These are phyloP conservation scores for Calycina herbarum DNA, from an alignment of 2,329 filamentous ascomycete species.

Conservation along the genomic window DNA sequence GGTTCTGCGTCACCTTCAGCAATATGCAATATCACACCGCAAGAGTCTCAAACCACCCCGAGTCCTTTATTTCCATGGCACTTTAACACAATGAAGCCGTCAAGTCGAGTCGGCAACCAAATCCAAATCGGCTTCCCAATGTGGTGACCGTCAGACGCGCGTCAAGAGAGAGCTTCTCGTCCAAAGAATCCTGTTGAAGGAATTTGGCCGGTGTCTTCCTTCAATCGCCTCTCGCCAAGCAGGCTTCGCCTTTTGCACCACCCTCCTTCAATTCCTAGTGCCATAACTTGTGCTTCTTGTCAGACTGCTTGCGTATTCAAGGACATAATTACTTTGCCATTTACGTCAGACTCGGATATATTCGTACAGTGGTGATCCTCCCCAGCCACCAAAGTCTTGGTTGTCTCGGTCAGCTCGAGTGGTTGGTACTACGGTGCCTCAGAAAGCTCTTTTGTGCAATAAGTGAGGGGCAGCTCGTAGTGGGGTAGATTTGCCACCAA, in stretches of 20 bases:
- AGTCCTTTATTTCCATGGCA: not conserved
- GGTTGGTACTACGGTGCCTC: conserved; percentile 5
- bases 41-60: conserved; percentile 6
- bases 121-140: conserved; percentile 5
- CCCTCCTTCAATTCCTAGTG: not conserved
- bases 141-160: conserved; percentile 15
- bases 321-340: not conserved
- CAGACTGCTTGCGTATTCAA: conserved; percentile 11
- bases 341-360: not conserved
- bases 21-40: conserved; percentile 11
- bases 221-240: conserved; percentile 8
- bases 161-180: conserved; percentile 2
- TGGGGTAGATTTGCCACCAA: conserved; percentile 8
- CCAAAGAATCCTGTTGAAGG: not conserved
- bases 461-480: conserved; percentile 14
- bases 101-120: not conserved
- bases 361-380: not conserved
- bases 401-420: not conserved
- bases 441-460: not conserved
- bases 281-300: not conserved
- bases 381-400: conserved; percentile 3
- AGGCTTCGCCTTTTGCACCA: conserved; percentile 8
- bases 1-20: not conserved
- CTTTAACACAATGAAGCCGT: not conserved
- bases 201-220: not conserved